Evolutionary conservation across 257 asterid species (phyloP).

Genomic region (Solanum chmielewskii): DNA sequence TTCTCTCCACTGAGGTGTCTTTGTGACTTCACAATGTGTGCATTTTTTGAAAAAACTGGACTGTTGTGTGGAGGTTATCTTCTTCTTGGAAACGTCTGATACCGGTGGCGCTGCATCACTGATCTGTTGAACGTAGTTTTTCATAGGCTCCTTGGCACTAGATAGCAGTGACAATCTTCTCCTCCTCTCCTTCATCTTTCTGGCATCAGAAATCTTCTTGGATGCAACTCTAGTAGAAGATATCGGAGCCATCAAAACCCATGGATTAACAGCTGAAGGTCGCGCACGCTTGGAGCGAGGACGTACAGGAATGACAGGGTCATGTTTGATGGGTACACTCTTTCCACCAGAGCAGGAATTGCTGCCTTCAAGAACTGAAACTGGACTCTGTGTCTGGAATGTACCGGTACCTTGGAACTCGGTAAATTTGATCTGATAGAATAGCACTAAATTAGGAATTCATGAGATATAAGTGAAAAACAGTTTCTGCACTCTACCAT

Average conservation of each 20-base stretch:
- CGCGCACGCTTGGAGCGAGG: conserved; percentile 58
- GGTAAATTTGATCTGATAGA: conserved; percentile 5
- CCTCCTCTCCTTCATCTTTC: conserved; percentile 24
- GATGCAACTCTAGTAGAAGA: conserved; percentile 8
- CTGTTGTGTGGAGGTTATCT: neutral
- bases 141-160: neutral
- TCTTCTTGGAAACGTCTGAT: conserved; percentile 5
- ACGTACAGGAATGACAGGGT: conserved; percentile 27
- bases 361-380: conserved; percentile 62
- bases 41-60: conserved; percentile 29
- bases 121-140: neutral
- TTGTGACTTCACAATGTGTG: conserved; percentile 64
- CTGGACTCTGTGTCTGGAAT: conserved; percentile 60
- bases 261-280: conserved; percentile 37
- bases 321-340: conserved; percentile 21
- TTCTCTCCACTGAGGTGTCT: conserved; percentile 93
- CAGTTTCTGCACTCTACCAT: conserved; percentile 5
- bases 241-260: conserved; percentile 36
- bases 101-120: neutral
- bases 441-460: neutral
- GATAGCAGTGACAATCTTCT: conserved; percentile 6
- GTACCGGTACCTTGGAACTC: conserved; percentile 20
- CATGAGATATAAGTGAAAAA: neutral
- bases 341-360: conserved; percentile 36
- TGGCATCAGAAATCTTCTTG: conserved; percentile 13